These are phyloP conservation scores for Mycena floridula DNA, from an alignment of 768 basidiomycete species.

Conservation along the genomic window DNA sequence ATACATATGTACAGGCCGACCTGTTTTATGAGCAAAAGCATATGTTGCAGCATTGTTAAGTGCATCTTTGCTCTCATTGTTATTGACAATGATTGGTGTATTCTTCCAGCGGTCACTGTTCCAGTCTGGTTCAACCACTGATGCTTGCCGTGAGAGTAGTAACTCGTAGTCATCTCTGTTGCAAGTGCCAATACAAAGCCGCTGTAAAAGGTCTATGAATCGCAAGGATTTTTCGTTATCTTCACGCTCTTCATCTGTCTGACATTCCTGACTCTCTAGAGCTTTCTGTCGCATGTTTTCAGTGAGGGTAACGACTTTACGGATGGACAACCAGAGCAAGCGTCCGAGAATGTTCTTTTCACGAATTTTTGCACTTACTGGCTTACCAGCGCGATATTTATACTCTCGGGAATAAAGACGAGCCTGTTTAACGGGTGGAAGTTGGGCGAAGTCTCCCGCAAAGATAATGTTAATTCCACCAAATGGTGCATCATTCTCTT, in stretches of 20 bases:
- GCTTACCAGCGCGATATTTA: too few relatives aligned
- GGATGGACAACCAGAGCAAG: too few relatives aligned
- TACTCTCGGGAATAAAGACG: too few relatives aligned
- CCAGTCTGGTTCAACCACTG: not conserved
- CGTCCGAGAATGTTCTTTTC: too few relatives aligned
- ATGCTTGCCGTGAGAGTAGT: constrained; percentile 4
- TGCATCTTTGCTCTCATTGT: constrained; percentile 17
- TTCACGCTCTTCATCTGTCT: too few relatives aligned
- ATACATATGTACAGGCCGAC: constrained; percentile 5
- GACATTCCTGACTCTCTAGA: too few relatives aligned
- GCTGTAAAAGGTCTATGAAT: too few relatives aligned
- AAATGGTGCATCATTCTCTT: not conserved
- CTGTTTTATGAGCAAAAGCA: constrained; percentile 6
- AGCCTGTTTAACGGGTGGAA: not conserved
- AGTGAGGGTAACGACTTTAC: too few relatives aligned
- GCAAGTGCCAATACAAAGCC: constrained; percentile 9
- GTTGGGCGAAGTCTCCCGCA: not conserved
- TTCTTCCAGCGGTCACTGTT: constrained; percentile 4
- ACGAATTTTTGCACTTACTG: too few relatives aligned
- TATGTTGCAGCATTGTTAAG: constrained; percentile 13
- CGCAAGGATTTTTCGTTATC: too few relatives aligned
- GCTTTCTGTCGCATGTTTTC: too few relatives aligned
- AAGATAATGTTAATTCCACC: not conserved
- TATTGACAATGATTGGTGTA: constrained; percentile 15
- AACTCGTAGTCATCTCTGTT: constrained; percentile 7